Evolutionary conservation across 2,329 filamentous ascomycete genomes (phyloP).

Genomic region (Thielaviopsis populi): DNA sequence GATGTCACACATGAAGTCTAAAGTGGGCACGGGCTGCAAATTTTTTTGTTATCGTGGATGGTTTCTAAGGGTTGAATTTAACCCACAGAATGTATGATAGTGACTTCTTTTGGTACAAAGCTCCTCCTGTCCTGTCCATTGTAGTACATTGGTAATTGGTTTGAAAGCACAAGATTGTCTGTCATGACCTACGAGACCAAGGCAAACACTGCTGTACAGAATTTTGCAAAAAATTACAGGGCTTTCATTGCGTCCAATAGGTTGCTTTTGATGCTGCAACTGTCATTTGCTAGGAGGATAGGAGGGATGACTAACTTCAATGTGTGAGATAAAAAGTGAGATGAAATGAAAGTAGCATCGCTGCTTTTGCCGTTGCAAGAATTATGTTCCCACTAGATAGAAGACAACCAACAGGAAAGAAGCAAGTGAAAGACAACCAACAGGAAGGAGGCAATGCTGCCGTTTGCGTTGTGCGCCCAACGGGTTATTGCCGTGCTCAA

Average conservation of each 20-base stretch:
- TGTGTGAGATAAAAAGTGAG: not conserved
- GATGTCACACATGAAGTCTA: conserved; percentile 18
- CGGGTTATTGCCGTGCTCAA: not conserved
- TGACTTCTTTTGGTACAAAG: no score
- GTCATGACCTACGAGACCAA: no score
- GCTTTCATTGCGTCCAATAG: not conserved
- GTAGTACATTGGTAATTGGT: no score
- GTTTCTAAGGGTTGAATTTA: no score
- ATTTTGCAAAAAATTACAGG: no score
- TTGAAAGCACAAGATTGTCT: no score
- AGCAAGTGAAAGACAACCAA: not conserved
- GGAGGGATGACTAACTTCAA: not conserved
- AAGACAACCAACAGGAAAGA: not conserved
- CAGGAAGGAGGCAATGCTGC: not conserved
- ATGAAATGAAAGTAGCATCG: not conserved
- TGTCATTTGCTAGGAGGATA: not conserved
- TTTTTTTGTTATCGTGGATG: no score
- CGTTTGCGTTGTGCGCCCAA: not conserved
- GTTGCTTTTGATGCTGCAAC: not conserved
- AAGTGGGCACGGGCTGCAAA: conserved; percentile 19
- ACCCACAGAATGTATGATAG: no score
- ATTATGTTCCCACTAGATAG: not conserved
- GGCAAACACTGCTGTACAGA: no score
- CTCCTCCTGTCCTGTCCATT: no score
- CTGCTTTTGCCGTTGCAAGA: not conserved